Evolutionary conservation across 1,284 basidiomycete species (phyloP), one percentile per base, ranked within the genome.

Genomic region (Xanthoconium separans): DNA sequence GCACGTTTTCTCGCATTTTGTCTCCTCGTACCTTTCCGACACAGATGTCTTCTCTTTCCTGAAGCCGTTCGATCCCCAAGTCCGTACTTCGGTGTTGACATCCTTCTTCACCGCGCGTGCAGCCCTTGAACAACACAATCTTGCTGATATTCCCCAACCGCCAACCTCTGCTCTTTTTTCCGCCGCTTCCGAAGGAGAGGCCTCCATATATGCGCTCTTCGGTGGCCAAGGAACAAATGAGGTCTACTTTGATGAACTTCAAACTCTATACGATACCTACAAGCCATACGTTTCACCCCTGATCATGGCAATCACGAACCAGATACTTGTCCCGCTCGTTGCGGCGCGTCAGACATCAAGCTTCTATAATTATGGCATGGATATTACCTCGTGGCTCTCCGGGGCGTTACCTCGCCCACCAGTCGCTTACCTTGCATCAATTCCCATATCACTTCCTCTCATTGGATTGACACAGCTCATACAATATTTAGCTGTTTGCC

Each of bases 211-310:
- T 75, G 96, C 92, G 53, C 79, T 99, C 54, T 99, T 99, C 66
- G 96, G 96, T 58, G 97, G 97, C n/a, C 96, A 99, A 73, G 96
- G 96, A 61, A 93, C 91, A 61, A 98, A 98, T 73, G 96, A 99
- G 75, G 91, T 96, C 59, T 98, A 98, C 77, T 95, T 98, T 71
- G 91, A 95, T 70, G 96, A 98, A 77, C 84, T 99, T 20, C 91
- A 97, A 75, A 78, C 78, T 43, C 85, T 99, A 55, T 96, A 91
- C 75, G 89, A 97, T 74, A 88, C 86, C 56, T 98, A 98, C 80
- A 84, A 81, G 61, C 88, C 94, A 36, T 95, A 93, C 66, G 85
- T 96, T 61, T 77, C 81, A 44, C 75, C 86, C 37, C 84, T 92
- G 76, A 74, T 97, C 62, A 68, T 79, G 22, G 76, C 77, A 44